A percentile compares a stretch with the other conserved stretches of the same genome.
Evolutionary conservation across 345 rosid species (phyloP).

Genomic region (Citrus sinensis): DNA sequence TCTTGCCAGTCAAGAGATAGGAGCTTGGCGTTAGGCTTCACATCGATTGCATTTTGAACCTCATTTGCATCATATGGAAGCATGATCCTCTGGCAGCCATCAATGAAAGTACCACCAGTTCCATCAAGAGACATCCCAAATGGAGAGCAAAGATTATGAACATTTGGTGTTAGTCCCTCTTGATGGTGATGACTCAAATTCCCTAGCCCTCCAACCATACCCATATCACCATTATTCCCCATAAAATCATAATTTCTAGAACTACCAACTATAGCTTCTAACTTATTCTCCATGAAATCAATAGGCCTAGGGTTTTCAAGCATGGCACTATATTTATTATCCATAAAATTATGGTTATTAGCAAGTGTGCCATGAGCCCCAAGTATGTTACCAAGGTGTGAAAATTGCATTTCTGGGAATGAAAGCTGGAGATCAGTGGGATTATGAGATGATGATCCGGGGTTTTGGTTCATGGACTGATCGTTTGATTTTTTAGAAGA

Average conservation of each 20-base stretch:
- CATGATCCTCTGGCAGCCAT: conserved; percentile 57
- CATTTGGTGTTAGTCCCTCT: conserved; percentile 23
- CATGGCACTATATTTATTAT: conserved; percentile 25
- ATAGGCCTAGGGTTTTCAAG: conserved; percentile 35
- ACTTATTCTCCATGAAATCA: conserved; percentile 49
- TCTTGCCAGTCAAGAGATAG: conserved; percentile 85
- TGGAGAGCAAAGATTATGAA: conserved; percentile 40
- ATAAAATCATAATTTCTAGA: conserved; percentile 49
- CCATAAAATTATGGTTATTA: conserved; percentile 28
- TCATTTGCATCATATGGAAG: conserved; percentile 50
- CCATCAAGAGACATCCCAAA: conserved; percentile 40
- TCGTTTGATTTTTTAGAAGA: conserved; percentile 44
- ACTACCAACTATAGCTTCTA: conserved; percentile 42
- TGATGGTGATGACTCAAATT: conserved; percentile 15
- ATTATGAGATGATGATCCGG: conserved; percentile 31
- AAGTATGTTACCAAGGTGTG: conserved; percentile 44
- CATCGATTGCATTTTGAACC: conserved; percentile 46
- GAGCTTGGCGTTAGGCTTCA: conserved; percentile 67
- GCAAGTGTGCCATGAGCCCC: conserved; percentile 20
- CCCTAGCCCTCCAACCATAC: conserved; percentile 33
- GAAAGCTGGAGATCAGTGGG: conserved; percentile 63
- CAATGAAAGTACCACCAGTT: conserved; percentile 45
- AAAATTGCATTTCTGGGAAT: conserved; percentile 45
- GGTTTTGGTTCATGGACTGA: conserved; percentile 28
- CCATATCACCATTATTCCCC: conserved; percentile 41